A percentile compares a stretch with the other conserved stretches of the same genome.
Evolutionary conservation across 2,329 filamentous ascomycete genomes (phyloP).

Genomic region (Cadophora gregata): DNA sequence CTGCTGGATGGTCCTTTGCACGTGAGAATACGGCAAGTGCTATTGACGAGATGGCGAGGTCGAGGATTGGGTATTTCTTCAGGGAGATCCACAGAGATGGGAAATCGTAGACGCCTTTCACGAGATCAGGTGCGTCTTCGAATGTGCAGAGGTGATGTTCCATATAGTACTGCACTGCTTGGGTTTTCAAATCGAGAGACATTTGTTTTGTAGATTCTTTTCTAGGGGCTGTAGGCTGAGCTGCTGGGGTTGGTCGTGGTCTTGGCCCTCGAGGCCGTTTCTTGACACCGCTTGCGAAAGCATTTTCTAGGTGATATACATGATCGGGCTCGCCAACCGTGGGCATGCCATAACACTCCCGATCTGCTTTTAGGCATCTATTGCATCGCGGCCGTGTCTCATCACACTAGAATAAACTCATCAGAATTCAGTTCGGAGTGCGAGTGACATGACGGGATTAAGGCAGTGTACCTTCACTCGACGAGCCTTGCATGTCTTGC

Average conservation of each 20-base stretch:
- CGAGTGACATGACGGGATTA: not conserved
- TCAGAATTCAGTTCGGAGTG: not conserved
- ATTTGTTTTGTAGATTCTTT: slow-evolving; percentile 1
- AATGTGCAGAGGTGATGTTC: slow-evolving; percentile 36
- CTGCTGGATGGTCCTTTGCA: slow-evolving; percentile 35
- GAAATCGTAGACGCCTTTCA: slow-evolving; percentile 18
- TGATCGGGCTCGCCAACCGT: not conserved
- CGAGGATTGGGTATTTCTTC: slow-evolving; percentile 33
- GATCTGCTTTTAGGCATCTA: slow-evolving; percentile 1
- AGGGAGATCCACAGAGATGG: slow-evolving; percentile 13
- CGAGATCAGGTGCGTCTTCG: slow-evolving; percentile 29
- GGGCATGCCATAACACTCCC: not conserved
- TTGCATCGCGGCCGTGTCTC: not conserved
- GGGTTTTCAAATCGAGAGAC: slow-evolving; percentile 37
- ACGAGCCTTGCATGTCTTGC: slow-evolving; percentile 41
- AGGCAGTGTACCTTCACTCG: slow-evolving; percentile 40
- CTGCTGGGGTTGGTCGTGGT: slow-evolving; percentile 21
- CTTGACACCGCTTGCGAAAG: slow-evolving; percentile 41
- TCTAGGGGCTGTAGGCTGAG: not conserved
- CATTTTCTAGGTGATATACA: slow-evolving; percentile 39
- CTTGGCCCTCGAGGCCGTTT: slow-evolving; percentile 45
- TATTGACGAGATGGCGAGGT: slow-evolving; percentile 43
- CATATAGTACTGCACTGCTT: slow-evolving; percentile 41
- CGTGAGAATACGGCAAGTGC: slow-evolving; percentile 42
- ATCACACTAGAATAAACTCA: slow-evolving; percentile 37